Evolutionary conservation across 2,329 filamentous ascomycete species (phyloP).

Genomic region (Penicillium sp.): DNA sequence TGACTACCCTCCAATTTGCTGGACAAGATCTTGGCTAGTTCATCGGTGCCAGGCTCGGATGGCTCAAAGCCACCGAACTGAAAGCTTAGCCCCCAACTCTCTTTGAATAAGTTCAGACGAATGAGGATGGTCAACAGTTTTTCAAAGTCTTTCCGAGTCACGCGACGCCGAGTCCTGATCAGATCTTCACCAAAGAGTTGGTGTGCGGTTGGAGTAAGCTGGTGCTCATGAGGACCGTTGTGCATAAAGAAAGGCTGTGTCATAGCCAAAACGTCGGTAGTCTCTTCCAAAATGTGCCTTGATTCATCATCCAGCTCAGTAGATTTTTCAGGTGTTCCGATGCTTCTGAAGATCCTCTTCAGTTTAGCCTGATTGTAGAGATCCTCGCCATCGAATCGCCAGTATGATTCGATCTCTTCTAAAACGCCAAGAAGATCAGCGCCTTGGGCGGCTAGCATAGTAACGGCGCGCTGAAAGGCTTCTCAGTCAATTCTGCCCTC

Average conservation of each 20-base stretch:
- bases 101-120: background rate
- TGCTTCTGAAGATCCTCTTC: constrained; percentile 1
- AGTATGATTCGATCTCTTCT: background rate
- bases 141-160: background rate
- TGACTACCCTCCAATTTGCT: background rate
- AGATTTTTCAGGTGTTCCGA: background rate
- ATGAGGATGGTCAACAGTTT: background rate
- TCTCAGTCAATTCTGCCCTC: background rate
- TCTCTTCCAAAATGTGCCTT: background rate
- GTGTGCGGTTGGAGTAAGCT: background rate
- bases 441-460: background rate
- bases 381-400: background rate
- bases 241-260: constrained; percentile 1
- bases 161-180: background rate
- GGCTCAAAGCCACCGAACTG: background rate
- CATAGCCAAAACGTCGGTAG: background rate
- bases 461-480: background rate
- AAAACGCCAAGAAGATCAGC: background rate
- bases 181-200: background rate
- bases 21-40: background rate
- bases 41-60: background rate
- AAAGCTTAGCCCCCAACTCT: background rate
- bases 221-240: background rate
- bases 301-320: background rate
- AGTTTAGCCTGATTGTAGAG: background rate